phyloP scores from a whole-genome alignment of 148 eudicot genomes.

The Chenopodium formosanum region DNA sequence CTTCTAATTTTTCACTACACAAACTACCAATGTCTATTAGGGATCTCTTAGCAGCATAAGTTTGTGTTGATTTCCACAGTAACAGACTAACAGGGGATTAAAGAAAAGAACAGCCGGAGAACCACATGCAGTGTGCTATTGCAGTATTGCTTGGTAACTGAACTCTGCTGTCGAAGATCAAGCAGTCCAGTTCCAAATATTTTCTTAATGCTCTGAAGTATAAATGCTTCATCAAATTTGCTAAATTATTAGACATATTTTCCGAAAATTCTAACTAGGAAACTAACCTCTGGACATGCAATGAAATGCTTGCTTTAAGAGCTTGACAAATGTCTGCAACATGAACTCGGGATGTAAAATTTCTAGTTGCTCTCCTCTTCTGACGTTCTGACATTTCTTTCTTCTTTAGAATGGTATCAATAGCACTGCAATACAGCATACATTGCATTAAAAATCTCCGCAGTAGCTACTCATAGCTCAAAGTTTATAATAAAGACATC shows the following conservation, averaged over 20 bases:
- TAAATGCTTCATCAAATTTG: background rate
- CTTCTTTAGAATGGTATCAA: slow-evolving; percentile 69
- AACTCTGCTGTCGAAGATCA: too few relatives aligned
- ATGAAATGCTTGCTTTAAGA: slow-evolving; percentile 53
- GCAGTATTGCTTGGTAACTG: too few relatives aligned
- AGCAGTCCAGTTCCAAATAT: too few relatives aligned
- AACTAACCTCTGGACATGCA: slow-evolving; percentile 48
- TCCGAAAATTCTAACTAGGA: slow-evolving; percentile 11
- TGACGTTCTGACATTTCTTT: slow-evolving; percentile 53
- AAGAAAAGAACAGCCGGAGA: too few relatives aligned
- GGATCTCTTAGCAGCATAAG: too few relatives aligned
- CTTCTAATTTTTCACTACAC: too few relatives aligned
- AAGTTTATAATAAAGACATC: background rate
- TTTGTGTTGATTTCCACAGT: too few relatives aligned
- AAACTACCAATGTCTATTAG: too few relatives aligned
- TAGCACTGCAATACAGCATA: slow-evolving; percentile 54
- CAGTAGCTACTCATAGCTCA: background rate
- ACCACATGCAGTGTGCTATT: too few relatives aligned
- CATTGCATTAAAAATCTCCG: slow-evolving; percentile 3
- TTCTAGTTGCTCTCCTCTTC: slow-evolving; percentile 53
- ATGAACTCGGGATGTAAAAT: slow-evolving; percentile 79
- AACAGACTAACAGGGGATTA: too few relatives aligned
- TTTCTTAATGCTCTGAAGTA: background rate
- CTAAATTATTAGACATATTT: background rate
- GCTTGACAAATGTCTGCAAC: slow-evolving; percentile 88